A percentile compares a stretch with the other conserved stretches of the same genome.
Evolutionary conservation across 768 basidiomycete genomes (phyloP).

Genomic region (Termitomyces sp.): DNA sequence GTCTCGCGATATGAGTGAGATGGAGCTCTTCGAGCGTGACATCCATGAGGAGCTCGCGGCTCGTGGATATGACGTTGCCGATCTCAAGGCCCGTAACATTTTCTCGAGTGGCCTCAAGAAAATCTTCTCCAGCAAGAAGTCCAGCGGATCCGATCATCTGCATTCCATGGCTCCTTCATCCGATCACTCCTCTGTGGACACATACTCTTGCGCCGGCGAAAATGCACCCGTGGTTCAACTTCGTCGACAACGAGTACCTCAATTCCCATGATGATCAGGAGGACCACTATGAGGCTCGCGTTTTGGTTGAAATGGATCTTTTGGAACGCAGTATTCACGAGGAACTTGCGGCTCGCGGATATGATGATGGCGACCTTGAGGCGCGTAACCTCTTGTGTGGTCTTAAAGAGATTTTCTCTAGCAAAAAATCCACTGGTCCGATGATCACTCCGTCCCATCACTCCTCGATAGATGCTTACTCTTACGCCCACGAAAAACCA

Average conservation of each 20-base stretch:
- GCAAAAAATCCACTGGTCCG: neutral
- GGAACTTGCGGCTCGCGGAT: slow-evolving; percentile 1
- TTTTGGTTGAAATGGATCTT: neutral
- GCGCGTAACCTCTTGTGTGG: neutral
- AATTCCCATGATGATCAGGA: neutral
- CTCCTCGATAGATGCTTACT: too few relatives aligned
- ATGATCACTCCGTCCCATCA: too few relatives aligned
- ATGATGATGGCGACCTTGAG: neutral
- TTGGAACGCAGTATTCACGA: neutral
- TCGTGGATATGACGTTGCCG: neutral
- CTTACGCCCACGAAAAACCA: too few relatives aligned
- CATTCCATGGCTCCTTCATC: too few relatives aligned
- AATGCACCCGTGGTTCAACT: too few relatives aligned
- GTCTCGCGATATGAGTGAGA: neutral
- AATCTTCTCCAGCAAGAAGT: neutral
- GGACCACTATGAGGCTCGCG: neutral
- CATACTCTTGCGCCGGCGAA: too few relatives aligned
- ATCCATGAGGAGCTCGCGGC: neutral
- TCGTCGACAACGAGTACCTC: too few relatives aligned
- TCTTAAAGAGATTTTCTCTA: too few relatives aligned
- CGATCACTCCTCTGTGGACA: too few relatives aligned
- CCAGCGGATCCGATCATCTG: too few relatives aligned
- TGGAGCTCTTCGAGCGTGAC: neutral
- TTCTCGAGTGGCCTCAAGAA: too few relatives aligned
- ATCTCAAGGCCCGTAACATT: neutral